phyloP scores from a whole-genome alignment of 148 eudicot genomes.

The Limonium bicolor region DNA sequence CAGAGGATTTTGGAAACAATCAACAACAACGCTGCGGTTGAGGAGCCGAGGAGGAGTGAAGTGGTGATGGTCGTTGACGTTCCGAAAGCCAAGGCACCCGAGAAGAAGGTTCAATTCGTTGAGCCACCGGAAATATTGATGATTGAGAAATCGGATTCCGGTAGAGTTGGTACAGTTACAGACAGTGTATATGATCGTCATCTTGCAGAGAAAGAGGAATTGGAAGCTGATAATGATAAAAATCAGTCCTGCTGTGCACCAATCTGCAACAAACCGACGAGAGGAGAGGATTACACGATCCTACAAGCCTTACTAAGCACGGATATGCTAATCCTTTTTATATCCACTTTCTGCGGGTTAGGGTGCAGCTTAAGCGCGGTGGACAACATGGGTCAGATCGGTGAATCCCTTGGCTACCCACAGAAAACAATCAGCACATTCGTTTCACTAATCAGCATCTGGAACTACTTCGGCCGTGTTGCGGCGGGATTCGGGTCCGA shows the following conservation, averaged over 20 bases:
- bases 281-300: constrained; percentile 43
- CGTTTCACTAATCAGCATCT: constrained; percentile 9
- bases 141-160: too few relatives aligned
- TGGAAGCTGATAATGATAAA: neutral
- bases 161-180: too few relatives aligned
- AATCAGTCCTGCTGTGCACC: constrained; percentile 9
- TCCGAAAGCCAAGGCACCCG: neutral
- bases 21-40: neutral
- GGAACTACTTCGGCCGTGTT: constrained; percentile 12
- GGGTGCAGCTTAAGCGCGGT: constrained; percentile 28
- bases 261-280: constrained; percentile 18
- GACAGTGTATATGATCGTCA: too few relatives aligned
- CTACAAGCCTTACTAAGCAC: constrained; percentile 30
- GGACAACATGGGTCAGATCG: constrained; percentile 44
- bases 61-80: too few relatives aligned
- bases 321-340: constrained; percentile 30
- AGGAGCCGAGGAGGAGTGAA: neutral
- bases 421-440: constrained; percentile 7
- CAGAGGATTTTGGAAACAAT: neutral
- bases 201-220: neutral
- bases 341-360: constrained; percentile 28
- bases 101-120: too few relatives aligned
- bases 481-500: constrained; percentile 10
- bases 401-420: constrained; percentile 13
- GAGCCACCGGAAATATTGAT: neutral